Evolutionary conservation across 495 filamentous ascomycete genomes (phyloP), one percentile per base, ranked within the genome.

Genomic region (Penicillium pulvis): DNA sequence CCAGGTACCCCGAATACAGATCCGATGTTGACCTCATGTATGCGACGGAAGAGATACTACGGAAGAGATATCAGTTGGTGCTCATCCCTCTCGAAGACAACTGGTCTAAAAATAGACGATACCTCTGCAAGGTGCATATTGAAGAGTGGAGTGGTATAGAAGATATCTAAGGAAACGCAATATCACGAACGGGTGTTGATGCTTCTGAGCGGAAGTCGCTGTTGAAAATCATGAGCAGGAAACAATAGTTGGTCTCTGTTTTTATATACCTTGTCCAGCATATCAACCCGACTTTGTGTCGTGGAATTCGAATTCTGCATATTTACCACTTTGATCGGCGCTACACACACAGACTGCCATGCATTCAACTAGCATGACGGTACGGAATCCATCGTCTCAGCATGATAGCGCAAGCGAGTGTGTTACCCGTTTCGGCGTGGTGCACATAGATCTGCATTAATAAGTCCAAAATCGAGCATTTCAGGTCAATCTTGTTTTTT

Each of bases 1-100:
- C 90, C 89, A 0, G 87, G 87, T 6, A 90, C 70, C 10, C 87
- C 88, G 61, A 87, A 83, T 52, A 90, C 71, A 16, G 85, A 84
- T 14, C 81, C 73, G 33, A 91, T 78, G 39, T 87, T 87, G 28
- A 90, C 74, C 61, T 93, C 82, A 53, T 83, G 75, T 2, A 92
- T 79, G 12, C 90, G 77, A 17, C 75, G 81, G 69, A 89, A 92
- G 59, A 93, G 82, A 63, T 92, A 92, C 56, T 77, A 24, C 20
- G 24, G 39, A n/a, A n/a, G 16, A 12, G 14, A n/a, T 4, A 17
- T 16, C 39, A 41, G 39, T 41, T 1, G n/a, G 39, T 41, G 14
- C 4, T 39, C 14, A 14, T 36, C 10, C 9, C 33, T 33, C 4
- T 4, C 0, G 14, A 35, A 36, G 33, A 36, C 4, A 36, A 1